Base-by-base conservation (phyloP, 768 basidiomycete genomes). In the Leccinum aurantiacum region DNA sequence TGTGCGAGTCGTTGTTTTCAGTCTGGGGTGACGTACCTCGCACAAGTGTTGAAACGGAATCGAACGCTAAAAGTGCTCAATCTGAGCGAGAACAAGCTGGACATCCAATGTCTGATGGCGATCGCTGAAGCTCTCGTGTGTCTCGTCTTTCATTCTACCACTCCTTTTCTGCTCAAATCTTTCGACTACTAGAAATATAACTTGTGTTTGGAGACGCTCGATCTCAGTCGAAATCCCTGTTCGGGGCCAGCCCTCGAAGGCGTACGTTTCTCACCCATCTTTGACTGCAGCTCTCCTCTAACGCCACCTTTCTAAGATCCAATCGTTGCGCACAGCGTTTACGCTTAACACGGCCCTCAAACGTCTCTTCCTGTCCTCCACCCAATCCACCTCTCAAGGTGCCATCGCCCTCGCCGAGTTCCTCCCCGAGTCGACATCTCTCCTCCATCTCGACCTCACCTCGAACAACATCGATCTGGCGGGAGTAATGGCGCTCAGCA, bases 371-470 rank as follows among this genome's bases (percentile, higher is more conserved):
- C 82, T 98, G 22, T 90, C 93, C 7, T 85, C 88, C 3, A 97
- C 95, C 0, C 78, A 79, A 4, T 82, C 98, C 69, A 84, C 84
- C 0, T 90, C 91, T 1, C 78, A 87, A 0, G 95, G 94, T 2
- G 95, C 96, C 1, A 98, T 98, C 63, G 90, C 93, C 0, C 83
- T 98, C 2, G 97, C 96, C 3, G 96, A 98, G 72, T 98, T 97
- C 78, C 84, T 98, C 1, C 95, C 95, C 0, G 95, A 98, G 71
- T 88, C 91, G 0, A 83, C 81, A 17, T 90, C 89, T 0, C 80
- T 99, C 5, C 80, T 98, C 0, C 95, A 98, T 72, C 86, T 99
- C 56, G 97, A 98, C 74, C 76, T 97, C 29, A 97, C 94, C 0
- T 77, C 82, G 65, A 96, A 96, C 71, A 74, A 79, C 6, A 77